These are phyloP conservation scores for Mycosphaerella arachidis DNA, from an alignment of 2,329 filamentous ascomycete species.

Conservation along the genomic window DNA sequence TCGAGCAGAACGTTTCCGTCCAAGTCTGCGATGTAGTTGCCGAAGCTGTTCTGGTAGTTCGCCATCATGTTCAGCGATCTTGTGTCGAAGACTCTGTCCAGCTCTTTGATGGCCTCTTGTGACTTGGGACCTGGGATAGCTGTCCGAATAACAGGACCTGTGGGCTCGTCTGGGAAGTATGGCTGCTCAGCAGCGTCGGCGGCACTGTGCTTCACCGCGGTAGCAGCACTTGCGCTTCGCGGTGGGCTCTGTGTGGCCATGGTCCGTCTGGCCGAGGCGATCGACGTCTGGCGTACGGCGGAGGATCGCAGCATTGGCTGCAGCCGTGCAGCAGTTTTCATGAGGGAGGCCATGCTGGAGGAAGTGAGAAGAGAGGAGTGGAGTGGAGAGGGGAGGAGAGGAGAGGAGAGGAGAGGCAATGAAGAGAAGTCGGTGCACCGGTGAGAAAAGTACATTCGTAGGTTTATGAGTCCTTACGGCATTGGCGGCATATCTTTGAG, in stretches of 20 bases:
- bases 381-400: neutral
- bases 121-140: slow-evolving; percentile 72
- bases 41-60: slow-evolving; percentile 68
- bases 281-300: slow-evolving; percentile 12
- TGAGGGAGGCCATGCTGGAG: slow-evolving; percentile 31
- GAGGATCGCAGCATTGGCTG: slow-evolving; percentile 25
- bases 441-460: neutral
- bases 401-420: neutral
- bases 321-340: slow-evolving; percentile 30
- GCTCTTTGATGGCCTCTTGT: slow-evolving; percentile 62
- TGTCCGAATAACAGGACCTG: slow-evolving; percentile 51
- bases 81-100: slow-evolving; percentile 78
- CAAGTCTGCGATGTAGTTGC: slow-evolving; percentile 74
- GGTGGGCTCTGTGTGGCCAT: slow-evolving; percentile 33
- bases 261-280: slow-evolving; percentile 13
- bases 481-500: neutral
- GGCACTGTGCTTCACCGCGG: slow-evolving; percentile 25
- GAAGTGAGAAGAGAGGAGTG: neutral
- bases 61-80: slow-evolving; percentile 78
- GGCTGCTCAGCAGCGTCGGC: slow-evolving; percentile 27
- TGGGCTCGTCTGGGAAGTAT: slow-evolving; percentile 53
- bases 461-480: neutral
- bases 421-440: neutral
- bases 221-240: slow-evolving; percentile 28
- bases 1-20: slow-evolving; percentile 71